Conservation (phyloP, 2,329 filamentous ascomycete genomes). For the Nemania abortiva region DNA sequence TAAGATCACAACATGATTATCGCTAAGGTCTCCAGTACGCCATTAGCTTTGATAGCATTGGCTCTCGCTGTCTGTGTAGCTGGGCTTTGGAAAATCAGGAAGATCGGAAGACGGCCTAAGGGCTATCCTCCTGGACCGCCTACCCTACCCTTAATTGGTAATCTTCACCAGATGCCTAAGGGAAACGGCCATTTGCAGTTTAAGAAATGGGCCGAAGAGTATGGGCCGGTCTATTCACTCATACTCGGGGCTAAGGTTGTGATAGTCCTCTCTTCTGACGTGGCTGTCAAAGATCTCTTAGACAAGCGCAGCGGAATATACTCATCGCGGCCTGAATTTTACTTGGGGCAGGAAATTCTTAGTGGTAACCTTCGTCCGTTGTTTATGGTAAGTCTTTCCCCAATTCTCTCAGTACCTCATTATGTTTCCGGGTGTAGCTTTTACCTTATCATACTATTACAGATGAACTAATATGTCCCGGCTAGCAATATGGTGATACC, state of each 20-base stretch:
- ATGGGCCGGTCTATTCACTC: slow-evolving; percentile 62
- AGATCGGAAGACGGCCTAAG: too few relatives aligned
- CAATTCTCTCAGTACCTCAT: too few relatives aligned
- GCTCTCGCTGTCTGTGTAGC: too few relatives aligned
- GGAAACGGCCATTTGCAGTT: background rate
- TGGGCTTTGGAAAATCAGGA: too few relatives aligned
- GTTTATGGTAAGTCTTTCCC: background rate
- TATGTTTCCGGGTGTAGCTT: too few relatives aligned
- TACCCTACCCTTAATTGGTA: background rate
- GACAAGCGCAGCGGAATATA: slow-evolving; percentile 64
- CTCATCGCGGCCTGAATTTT: slow-evolving; percentile 57
- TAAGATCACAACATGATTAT: too few relatives aligned
- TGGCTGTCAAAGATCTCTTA: slow-evolving; percentile 62
- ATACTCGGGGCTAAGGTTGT: slow-evolving; percentile 61
- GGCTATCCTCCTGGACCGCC: background rate
- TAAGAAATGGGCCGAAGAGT: slow-evolving; percentile 42
- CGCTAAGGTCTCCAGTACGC: too few relatives aligned
- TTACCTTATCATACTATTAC: too few relatives aligned
- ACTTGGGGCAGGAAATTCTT: slow-evolving; percentile 52
- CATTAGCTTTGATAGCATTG: too few relatives aligned
- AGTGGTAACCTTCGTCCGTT: slow-evolving; percentile 34
- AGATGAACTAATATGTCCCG: too few relatives aligned
- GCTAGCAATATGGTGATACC: background rate
- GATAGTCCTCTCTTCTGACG: slow-evolving; percentile 59
- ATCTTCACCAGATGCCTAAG: background rate